Percentiles rank a stretch among this genome's conserved stretches.
Evolutionary conservation across 164 flowering plant genomes (phyloP).

Genomic region (Taxillus chinensis): DNA sequence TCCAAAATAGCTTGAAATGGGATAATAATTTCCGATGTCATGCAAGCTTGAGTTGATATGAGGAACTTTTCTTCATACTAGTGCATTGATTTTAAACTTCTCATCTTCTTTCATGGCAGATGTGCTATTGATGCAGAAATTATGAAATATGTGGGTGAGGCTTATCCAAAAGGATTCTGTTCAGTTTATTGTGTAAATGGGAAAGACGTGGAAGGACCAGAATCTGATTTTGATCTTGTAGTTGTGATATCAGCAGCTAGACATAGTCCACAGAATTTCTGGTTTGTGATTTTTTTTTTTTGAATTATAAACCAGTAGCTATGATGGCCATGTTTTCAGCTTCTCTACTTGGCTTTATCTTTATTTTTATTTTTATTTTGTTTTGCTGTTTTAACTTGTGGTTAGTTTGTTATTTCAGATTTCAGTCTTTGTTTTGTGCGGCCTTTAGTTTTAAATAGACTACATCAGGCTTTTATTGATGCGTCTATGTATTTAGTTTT

Average conservation of each 20-base stretch:
- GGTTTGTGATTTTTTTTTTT: conserved; percentile 37
- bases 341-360: background rate
- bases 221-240: conserved; percentile 74
- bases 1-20: too few relatives aligned
- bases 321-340: too few relatives aligned
- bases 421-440: conserved; percentile 1
- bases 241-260: conserved; percentile 80
- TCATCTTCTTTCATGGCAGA: conserved; percentile 29
- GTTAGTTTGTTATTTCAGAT: background rate
- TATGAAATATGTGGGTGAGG: conserved; percentile 65
- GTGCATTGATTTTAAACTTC: too few relatives aligned
- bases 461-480: too few relatives aligned
- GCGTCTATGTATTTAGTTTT: too few relatives aligned
- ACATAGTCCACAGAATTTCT: conserved; percentile 90
- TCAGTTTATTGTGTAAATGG: conserved; percentile 73
- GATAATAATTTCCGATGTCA: too few relatives aligned
- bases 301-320: background rate
- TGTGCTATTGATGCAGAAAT: conserved; percentile 81
- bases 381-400: background rate
- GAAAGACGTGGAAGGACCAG: conserved; percentile 88
- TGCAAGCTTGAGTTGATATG: too few relatives aligned
- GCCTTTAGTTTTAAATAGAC: background rate
- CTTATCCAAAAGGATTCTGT: conserved; percentile 86
- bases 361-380: background rate
- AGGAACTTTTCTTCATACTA: too few relatives aligned